Evolutionary conservation across 75 land plant species (phyloP).

Genomic region (Sequoiadendron giganteum): DNA sequence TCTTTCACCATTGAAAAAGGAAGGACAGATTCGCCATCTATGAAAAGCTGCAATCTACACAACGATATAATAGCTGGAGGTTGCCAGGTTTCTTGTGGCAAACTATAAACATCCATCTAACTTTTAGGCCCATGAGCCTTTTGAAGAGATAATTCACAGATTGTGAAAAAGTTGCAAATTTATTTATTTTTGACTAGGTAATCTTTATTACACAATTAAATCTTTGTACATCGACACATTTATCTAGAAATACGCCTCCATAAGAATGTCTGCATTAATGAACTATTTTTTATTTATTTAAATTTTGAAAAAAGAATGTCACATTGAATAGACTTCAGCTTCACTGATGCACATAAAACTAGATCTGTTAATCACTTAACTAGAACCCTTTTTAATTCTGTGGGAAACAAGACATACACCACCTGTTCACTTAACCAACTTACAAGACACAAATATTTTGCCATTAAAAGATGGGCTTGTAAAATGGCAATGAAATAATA

Average conservation of each 20-base stretch:
- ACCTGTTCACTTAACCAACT: not conserved
- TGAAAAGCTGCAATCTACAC: not conserved
- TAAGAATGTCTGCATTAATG: not conserved
- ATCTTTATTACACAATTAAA: not conserved
- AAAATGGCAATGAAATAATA: not conserved
- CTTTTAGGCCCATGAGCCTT: not conserved
- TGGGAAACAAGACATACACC: not conserved
- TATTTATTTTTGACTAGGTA: not conserved
- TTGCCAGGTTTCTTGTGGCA: not conserved
- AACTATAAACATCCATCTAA: not conserved
- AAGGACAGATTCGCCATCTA: not conserved
- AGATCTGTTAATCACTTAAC: not conserved
- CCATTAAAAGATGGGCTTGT: not conserved
- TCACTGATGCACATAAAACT: not conserved
- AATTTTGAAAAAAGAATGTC: not conserved
- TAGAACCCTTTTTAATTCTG: not conserved
- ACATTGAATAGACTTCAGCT: not conserved
- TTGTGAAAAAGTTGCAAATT: not conserved
- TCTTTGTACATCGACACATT: not conserved
- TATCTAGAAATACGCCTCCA: not conserved
- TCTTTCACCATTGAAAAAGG: not conserved
- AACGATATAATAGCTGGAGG: not conserved
- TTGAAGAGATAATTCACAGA: not conserved
- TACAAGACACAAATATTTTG: not conserved
- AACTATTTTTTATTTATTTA: not conserved